phyloP scores from a whole-genome alignment of 2,329 filamentous ascomycete species.

The Exophiala dermatitidis region DNA sequence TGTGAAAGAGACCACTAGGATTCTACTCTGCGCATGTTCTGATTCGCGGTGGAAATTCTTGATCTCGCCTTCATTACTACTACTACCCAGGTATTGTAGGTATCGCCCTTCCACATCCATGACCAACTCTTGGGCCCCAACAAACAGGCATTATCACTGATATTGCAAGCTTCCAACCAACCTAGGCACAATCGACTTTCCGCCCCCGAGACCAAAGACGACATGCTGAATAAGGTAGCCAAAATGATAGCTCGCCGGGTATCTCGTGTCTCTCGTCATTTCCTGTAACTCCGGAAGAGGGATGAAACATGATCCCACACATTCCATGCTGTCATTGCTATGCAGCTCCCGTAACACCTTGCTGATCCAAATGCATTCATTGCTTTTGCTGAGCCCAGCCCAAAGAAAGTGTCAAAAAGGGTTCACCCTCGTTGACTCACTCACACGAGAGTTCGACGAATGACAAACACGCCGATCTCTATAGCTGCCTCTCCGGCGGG shows the following conservation, averaged over 20 bases:
- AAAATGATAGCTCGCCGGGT: constrained; percentile 6
- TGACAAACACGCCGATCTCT: constrained; percentile 45
- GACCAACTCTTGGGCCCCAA: background rate
- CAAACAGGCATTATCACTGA: background rate
- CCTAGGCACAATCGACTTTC: background rate
- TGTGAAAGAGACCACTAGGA: too few species aligned
- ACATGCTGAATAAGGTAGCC: background rate
- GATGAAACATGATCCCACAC: background rate
- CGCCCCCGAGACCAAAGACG: background rate
- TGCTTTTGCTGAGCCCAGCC: background rate
- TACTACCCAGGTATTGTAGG: background rate
- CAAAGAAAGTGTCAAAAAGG: background rate
- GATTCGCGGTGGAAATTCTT: background rate
- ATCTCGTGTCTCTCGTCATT: constrained; percentile 17
- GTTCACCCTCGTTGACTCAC: background rate
- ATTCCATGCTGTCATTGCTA: constrained; percentile 1
- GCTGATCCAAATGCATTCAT: constrained; percentile 5
- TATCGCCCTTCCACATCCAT: background rate
- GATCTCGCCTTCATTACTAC: background rate
- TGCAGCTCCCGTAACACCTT: constrained; percentile 11
- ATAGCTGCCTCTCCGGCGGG: constrained; percentile 37
- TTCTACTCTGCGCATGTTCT: too few species aligned
- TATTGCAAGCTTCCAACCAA: background rate
- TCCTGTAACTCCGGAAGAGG: constrained; percentile 4
- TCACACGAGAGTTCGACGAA: constrained; percentile 33